Conservation (phyloP, 805 yeast genomes). For the Saturnispora dispora region DNA sequence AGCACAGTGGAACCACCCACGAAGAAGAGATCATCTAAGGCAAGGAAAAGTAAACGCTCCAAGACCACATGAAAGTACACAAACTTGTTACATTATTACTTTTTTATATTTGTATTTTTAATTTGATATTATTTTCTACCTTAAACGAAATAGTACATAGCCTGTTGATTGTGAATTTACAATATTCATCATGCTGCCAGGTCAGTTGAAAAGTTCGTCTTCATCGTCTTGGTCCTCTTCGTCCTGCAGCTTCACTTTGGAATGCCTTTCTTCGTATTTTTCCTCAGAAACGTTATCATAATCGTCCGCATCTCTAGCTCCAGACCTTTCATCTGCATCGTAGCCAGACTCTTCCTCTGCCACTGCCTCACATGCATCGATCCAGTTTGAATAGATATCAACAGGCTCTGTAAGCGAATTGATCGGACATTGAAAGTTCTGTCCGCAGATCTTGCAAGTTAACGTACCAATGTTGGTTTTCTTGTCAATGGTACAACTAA, state of each 20-base stretch:
- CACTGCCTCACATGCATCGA: slow-evolving; percentile 88
- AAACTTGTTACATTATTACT: neutral
- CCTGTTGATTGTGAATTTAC: neutral
- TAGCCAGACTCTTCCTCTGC: slow-evolving; percentile 50
- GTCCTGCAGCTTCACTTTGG: neutral
- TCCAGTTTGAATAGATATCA: slow-evolving; percentile 95
- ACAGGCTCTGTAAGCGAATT: slow-evolving; percentile 82
- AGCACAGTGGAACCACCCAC: neutral
- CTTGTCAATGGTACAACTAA: slow-evolving; percentile 80
- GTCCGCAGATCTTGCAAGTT: slow-evolving; percentile 90
- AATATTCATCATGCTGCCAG: neutral
- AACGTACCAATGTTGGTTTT: slow-evolving; percentile 75
- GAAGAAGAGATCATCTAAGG: neutral
- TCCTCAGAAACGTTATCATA: slow-evolving; percentile 11
- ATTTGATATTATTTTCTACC: neutral
- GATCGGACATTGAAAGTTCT: slow-evolving; percentile 80
- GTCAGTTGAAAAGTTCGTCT: slow-evolving; percentile 9
- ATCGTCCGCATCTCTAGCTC: slow-evolving; percentile 15
- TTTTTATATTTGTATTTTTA: too few relatives aligned
- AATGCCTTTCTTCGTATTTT: neutral
- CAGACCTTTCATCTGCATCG: slow-evolving; percentile 16
- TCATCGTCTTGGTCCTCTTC: slow-evolving; percentile 15
- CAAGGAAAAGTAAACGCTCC: neutral
- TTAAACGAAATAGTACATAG: neutral
- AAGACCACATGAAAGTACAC: neutral